Evolutionary conservation across 495 filamentous ascomycete genomes (phyloP), one percentile per base, ranked within the genome.

Genomic region (Lasiosphaeria hispida): DNA sequence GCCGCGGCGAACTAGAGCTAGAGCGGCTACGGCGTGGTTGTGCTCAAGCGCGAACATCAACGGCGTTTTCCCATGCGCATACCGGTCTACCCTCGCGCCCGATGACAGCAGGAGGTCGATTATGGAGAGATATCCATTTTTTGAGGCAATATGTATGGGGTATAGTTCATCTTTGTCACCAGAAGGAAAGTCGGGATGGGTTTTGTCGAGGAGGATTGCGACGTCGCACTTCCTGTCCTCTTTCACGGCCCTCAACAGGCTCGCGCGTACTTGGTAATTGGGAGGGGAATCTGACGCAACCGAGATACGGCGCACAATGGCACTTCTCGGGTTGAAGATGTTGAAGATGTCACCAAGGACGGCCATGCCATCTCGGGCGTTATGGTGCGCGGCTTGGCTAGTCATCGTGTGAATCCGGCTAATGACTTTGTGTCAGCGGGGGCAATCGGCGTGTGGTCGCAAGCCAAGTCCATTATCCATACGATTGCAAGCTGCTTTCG

Each of bases 61-160:
- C 1, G 60, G 55, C 0, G 49, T 58, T 5, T 44, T 11, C 4
- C 14, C 7, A n/a, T 44, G 41, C 0, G 50, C 23, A 7, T 48
- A 44, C n/a, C 55, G 44, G 44, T 63, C 30, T 0, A 63, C 55
- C 10, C 15, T 44, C 0, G 60, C 60, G 9, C 47, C 55, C n/a
- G 19, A 39, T 1, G 11, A 19, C n/a, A 63, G 34, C 14, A 63
- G 51, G 15, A 59, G 36, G 8, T 58, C 15, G 33, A 55, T 43
- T 43, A 63, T 55, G 30, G 19, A 15, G 10, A 55, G 8, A 15
- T 59, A 23, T 4, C 55, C 60, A 10, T 37, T 30, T 37, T 44
- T 48, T 1, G 60, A 49, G 0, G 60, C 55, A 9, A 58, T 18
- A 11, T 57, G 55, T 4, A 63, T 50, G 3, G 60, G 60, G 11